Base-by-base conservation (phyloP, 2,329 filamentous ascomycete species). In the Epichloe hybrida region DNA sequence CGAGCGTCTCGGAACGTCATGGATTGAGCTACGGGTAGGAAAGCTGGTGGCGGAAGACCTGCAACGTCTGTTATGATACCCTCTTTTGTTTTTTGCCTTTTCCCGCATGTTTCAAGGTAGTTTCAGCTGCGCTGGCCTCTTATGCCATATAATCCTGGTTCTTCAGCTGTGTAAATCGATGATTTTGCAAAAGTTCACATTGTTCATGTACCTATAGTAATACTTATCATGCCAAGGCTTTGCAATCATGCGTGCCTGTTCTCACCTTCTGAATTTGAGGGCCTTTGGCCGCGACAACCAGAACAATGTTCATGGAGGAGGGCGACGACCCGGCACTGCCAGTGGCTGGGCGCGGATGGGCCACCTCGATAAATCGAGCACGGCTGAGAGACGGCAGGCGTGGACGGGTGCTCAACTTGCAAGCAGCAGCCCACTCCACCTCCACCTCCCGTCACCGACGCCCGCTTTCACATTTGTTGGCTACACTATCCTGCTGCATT, bases 1-100 rank as follows among this genome's bases (percentile, higher is more conserved):
- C 59, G 67, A 46, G 50, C 53, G 23, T 66, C 63, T 11, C 62
- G 61, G 7, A 57, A 54, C 15, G 49, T 35, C 5, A 36, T 54
- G 42, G 59, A 39, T 56, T 56, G 53, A 51, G 51, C 50, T 23
- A 34, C 40, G 38, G 27, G 11, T 5, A 37, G 35, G 40, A 13
- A 46, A 46, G 45, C 35, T 46, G 39, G 38, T 43, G 50, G 42
- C 43, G 51, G 34, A 15, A 38, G 17, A 21, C 37, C 7, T 17
- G 12, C 13, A 27, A 23, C 3, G 6, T 34, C 46, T 40, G 17
- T 45, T 5, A 47, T 44, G 50, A 55, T 53, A 51, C 42, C 46
- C 50, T 46, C 38, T 40, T 35, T 44, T 17, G 20, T 17, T 49
- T 49, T 20, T 38, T 23, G 4, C 7, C 17, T 40, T 31, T 42